Conservation (phyloP, 257 asterid genomes). For the Ajuga chamaepitys region DNA sequence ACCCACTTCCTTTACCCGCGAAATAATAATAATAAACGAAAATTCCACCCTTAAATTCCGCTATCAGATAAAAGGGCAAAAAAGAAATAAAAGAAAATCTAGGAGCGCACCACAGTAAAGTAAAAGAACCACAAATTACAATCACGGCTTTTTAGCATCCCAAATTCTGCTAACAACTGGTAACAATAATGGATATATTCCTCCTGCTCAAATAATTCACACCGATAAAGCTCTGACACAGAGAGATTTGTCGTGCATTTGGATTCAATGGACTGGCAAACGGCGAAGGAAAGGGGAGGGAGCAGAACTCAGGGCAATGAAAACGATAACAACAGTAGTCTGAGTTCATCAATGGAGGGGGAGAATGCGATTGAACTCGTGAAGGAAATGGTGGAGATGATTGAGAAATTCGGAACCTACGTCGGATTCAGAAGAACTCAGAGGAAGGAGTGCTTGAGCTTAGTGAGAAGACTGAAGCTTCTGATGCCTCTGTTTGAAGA, state of each 20-base stretch:
- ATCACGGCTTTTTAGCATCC: background rate
- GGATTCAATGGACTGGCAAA: background rate
- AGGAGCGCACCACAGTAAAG: conserved; percentile 8
- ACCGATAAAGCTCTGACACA: too few species aligned
- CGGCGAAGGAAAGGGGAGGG: conserved; percentile 17
- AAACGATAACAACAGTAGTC: background rate
- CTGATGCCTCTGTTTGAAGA: conserved; percentile 49
- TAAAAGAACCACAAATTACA: background rate
- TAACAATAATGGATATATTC: too few species aligned
- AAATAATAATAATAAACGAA: background rate
- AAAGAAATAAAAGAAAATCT: background rate
- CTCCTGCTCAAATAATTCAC: background rate
- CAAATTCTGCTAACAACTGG: conserved; percentile 2
- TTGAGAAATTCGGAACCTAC: conserved; percentile 34
- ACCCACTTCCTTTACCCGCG: conserved; percentile 14
- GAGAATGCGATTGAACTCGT: conserved; percentile 19
- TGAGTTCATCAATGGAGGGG: conserved; percentile 13
- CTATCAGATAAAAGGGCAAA: conserved; percentile 10
- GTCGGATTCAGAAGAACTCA: conserved; percentile 42
- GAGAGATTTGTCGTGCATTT: too few species aligned
- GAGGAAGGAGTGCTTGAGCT: conserved; percentile 36
- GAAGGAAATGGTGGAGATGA: conserved; percentile 35
- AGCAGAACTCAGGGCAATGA: background rate
- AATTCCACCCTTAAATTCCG: conserved; percentile 25
- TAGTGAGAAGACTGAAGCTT: conserved; percentile 54